Evolutionary conservation across 345 rosid species (phyloP).

Genomic region (Isatis tinctoria): DNA sequence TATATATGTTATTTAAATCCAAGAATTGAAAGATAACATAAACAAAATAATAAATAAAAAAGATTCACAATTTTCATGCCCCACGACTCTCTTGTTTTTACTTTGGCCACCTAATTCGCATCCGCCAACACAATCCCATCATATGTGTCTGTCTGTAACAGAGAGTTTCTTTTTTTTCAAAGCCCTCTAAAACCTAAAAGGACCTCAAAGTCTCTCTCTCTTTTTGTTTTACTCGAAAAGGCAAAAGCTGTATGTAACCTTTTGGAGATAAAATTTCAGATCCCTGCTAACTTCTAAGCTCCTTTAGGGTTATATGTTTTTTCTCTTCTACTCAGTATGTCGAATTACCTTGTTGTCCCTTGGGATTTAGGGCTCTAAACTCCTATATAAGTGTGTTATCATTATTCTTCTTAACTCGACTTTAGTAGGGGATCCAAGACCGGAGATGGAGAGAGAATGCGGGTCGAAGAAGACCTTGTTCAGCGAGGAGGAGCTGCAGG

Average conservation of each 20-base stretch:
- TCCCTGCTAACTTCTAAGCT: constrained; percentile 30
- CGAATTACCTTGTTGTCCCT: constrained; percentile 13
- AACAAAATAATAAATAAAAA: background rate
- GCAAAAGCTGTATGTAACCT: constrained; percentile 6
- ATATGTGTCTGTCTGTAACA: background rate
- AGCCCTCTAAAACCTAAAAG: constrained; percentile 1
- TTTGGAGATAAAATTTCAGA: constrained; percentile 8
- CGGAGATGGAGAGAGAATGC: constrained; percentile 44
- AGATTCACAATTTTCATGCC: constrained; percentile 17
- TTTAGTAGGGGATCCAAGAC: background rate
- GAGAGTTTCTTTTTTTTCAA: background rate
- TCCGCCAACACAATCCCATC: constrained; percentile 26
- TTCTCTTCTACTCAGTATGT: constrained; percentile 6
- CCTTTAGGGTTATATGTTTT: constrained; percentile 16
- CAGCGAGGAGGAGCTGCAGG: constrained; percentile 82
- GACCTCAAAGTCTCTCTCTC: constrained; percentile 14
- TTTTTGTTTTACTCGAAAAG: constrained; percentile 15
- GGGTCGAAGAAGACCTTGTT: constrained; percentile 42
- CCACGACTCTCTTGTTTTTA: constrained; percentile 34
- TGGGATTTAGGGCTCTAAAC: background rate
- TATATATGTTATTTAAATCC: background rate
- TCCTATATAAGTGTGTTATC: constrained; percentile 3
- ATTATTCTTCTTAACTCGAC: background rate
- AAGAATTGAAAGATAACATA: background rate
- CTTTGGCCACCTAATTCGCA: constrained; percentile 50